Evolutionary conservation across 352 stramenopile species (phyloP).

Genomic region (Phytophthora litchii): DNA sequence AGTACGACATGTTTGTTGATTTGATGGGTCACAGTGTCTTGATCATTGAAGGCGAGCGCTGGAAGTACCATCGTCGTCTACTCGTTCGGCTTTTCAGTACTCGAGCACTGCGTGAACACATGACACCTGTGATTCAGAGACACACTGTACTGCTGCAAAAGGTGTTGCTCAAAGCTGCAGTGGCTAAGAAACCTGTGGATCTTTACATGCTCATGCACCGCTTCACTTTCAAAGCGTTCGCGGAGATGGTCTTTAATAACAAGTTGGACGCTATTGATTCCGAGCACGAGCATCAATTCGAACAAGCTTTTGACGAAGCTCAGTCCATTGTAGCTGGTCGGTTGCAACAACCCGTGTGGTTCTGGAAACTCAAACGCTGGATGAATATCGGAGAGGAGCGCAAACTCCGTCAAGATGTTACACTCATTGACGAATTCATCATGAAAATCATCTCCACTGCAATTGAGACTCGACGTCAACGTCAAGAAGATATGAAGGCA

Average conservation of each 20-base stretch:
- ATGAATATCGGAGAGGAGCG: constrained; percentile 46
- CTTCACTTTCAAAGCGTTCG: constrained; percentile 56
- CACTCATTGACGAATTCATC: constrained; percentile 43
- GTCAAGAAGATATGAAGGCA: constrained; percentile 16
- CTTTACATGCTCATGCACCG: constrained; percentile 46
- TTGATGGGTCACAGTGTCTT: constrained; percentile 55
- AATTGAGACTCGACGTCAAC: constrained; percentile 27
- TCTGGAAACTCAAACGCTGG: constrained; percentile 55
- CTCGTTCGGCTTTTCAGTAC: constrained; percentile 50
- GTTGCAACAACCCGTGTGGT: constrained; percentile 35
- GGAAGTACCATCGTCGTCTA: constrained; percentile 52
- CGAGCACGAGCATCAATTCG: constrained; percentile 46
- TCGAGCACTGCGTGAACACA: constrained; percentile 44
- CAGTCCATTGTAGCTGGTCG: constrained; percentile 38
- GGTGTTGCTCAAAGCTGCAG: constrained; percentile 27
- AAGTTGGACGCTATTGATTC: constrained; percentile 42
- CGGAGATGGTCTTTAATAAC: constrained; percentile 54
- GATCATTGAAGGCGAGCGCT: constrained; percentile 49
- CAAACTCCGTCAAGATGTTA: constrained; percentile 32
- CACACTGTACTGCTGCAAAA: constrained; percentile 39
- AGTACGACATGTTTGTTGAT: constrained; percentile 50
- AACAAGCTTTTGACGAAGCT: constrained; percentile 42
- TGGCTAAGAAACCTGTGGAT: constrained; percentile 33
- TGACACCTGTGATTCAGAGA: constrained; percentile 44
- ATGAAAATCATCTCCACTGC: constrained; percentile 43